Base-by-base conservation (phyloP, 1,284 basidiomycete genomes). In the Malassezia furfur region DNA sequence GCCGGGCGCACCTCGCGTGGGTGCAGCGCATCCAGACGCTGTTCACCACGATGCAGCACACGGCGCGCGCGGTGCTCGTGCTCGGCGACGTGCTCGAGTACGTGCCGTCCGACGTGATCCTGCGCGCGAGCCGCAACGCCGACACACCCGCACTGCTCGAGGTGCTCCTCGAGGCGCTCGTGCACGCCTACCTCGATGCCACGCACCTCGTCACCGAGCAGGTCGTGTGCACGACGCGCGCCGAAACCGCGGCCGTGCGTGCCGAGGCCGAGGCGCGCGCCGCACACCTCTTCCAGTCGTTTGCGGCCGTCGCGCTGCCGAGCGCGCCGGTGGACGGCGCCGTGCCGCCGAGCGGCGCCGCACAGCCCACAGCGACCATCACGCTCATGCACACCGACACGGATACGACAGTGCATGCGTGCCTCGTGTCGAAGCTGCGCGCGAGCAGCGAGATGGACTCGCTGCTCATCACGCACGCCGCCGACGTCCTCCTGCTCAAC, bases 21-120 rank as follows among this genome's bases (percentile, higher is more conserved):
- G 21, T 57, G 10, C 55, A 52, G 38, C 55, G 55, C n/a, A 10
- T 57, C 3, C 55, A 57, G 31, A 57, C 55, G 9, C 50, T 52
- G 2, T 41, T 45, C 14, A 12, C 28, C 3, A 45, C 40, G 28
- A 40, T 34, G 25, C 22, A 37, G 19, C 22, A 14, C 3, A 52
- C 55, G 12, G 19, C 11, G 11, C 55, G 50, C n/a, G 55, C 50
- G 1, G 50, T 44, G 6, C 17, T 57, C 15, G 46, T 49, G 31
- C 50, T 44, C 2, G 55, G 55, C 25, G 55, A 57, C 28, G 35
- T 45, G 2, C 40, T 44, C 9, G 32, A 34, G 4, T 15, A 38
- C 9, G 17, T 57, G n/a, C 55, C 55, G 14, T 15, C 35, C 6
- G 55, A 48, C 6, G 17, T 52, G 4, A 14, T 44, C 10, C 46